Base-by-base conservation (phyloP, 768 basidiomycete species). In the Termitomyces eurrhizus region DNA sequence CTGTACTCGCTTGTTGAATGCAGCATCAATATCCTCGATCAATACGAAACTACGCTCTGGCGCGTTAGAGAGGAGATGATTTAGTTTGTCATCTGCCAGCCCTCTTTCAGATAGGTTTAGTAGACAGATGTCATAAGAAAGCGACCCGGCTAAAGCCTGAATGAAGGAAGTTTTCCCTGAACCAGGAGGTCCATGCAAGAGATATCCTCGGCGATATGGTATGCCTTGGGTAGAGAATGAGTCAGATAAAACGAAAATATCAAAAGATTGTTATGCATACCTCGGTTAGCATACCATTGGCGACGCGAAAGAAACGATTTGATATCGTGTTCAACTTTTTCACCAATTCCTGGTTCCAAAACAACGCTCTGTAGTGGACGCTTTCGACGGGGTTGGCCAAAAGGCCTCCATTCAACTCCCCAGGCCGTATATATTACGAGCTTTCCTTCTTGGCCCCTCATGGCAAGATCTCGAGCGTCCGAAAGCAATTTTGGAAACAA, bases 91-190 rank as follows among this genome's bases (percentile, higher is more conserved):
- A 71, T 99, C 97, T 42, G 93, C 90, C 33, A 98, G 81, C 2
- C 97, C 97, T 58, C 97, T 86, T 75, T 98, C 95, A 26, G 95
- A 95, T 44, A 99, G 84, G 72, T 98, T 98, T 39, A 99, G 79
- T 37, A 99, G 76, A 70, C 95, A 98, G 57, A 99, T 97, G 73
- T 98, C 95, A 77, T 98, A 98, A 36, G 87, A 87, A 36, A 98
- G 75, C 12, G 88, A 84, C 7, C 95, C 97, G 11, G 97, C 97
- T 35, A 98, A 81, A 13, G 97, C 95, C 75, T 98, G 96, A 66
- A 98, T 98, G 77, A 93, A 99, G 7, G 97, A 99, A 1, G 96
- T 95, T 71, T 99, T 99, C 52, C 97, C 97, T 0, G 95, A 97
- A 16, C 97, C 97, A 7, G 97, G 97, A 24, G 97, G 97, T 12